These are phyloP conservation scores for Hansenula sp. DNA, from an alignment of 1,139 yeast species.

Conservation along the genomic window DNA sequence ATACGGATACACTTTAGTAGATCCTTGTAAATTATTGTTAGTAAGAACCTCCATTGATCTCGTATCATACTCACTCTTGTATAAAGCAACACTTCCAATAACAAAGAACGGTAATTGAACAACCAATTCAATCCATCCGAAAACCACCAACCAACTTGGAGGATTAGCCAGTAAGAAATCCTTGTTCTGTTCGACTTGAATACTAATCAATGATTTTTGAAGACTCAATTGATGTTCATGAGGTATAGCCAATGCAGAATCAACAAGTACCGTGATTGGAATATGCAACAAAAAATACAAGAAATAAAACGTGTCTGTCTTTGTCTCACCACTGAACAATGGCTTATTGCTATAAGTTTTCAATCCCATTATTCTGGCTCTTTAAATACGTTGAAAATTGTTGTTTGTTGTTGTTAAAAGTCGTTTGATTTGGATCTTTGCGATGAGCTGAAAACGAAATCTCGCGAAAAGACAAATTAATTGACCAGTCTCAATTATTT, in stretches of 20 bases:
- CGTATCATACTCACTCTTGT: constrained; percentile 11
- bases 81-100: constrained; percentile 26
- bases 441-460: too few species aligned
- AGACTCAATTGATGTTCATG: constrained; percentile 38
- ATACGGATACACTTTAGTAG: constrained; percentile 40
- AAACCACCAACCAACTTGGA: constrained; percentile 64
- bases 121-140: constrained; percentile 65
- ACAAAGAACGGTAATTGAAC: constrained; percentile 79
- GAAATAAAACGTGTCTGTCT: constrained; percentile 47
- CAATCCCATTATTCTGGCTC: neutral
- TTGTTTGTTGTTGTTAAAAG: neutral
- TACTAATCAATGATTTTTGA: constrained; percentile 45
- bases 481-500: too few species aligned
- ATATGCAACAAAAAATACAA: constrained; percentile 56
- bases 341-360: constrained; percentile 2
- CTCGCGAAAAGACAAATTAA: too few species aligned
- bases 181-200: constrained; percentile 59
- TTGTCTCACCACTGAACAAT: constrained; percentile 15
- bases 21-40: constrained; percentile 11
- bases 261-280: constrained; percentile 71
- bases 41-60: neutral
- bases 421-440: neutral
- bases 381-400: too few species aligned
- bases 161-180: constrained; percentile 63
- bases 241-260: constrained; percentile 69